Evolutionary conservation across 31 red algal genomes (phyloP), one percentile per base, ranked within the genome.

Genomic region (Odonthalia washingtoniensis): DNA sequence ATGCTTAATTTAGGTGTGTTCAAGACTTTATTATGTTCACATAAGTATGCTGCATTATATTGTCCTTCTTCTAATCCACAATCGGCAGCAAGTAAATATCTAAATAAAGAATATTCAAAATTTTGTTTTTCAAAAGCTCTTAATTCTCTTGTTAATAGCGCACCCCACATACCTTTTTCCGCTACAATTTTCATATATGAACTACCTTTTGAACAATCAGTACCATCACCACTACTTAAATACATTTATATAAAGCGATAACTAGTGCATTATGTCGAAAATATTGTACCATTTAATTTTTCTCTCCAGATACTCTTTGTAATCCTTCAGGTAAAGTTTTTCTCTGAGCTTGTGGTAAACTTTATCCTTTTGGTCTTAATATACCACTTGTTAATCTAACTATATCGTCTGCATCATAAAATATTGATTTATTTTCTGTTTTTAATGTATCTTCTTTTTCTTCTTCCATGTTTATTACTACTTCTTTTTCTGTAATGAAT

Each of bases 11-110:
- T n/a, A n/a, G n/a, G n/a, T n/a, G n/a, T n/a, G n/a, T n/a, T n/a
- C n/a, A n/a, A n/a, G n/a, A n/a, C n/a, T n/a, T 72, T 75, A 3
- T 75, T 86, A 35, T 88, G 84, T 70, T 94, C 95, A 66, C 81
- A 94, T 86, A 98, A 82, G 77, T 93, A 87, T 17, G 87, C 97
- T 32, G 93, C 88, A 79, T 98, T 98, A 82, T 89, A 98, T 85
- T 98, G 97, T 0, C 84, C 96, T 21, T 91, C 37, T 69, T 95
- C 96, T 21, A 95, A 64, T 14, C 96, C n/a, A 93, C 37, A n/a
- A n/a, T n/a, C n/a, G n/a, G n/a, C n/a, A n/a, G n/a, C n/a, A n/a
- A n/a, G n/a, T n/a, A n/a, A n/a, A 70, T 94, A 94, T 36, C 91
- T 77, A 53, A 73, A 93, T 17, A 98, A 81, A 31, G 94, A 93